Base-by-base conservation (phyloP, 1,139 yeast genomes). In the Debaryomyces sp. region DNA sequence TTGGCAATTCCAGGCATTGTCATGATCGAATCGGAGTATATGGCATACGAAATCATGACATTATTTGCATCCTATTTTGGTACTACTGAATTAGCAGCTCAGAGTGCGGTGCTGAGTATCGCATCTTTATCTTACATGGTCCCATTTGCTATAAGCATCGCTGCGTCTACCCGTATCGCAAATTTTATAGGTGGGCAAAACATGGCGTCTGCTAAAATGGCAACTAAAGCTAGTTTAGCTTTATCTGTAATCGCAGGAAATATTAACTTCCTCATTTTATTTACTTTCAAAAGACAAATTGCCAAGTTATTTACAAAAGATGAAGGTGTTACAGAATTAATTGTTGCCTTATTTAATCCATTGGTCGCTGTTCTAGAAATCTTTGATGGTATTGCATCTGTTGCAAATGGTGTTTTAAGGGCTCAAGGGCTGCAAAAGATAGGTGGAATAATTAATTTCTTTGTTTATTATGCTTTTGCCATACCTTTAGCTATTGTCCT, bases 121-220 rank as follows among this genome's bases (percentile, higher is more conserved):
- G 92, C 94, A 0, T 86, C 95, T 1, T 71, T 91, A 46, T 73
- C 90, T 1, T 91, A 88, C 59, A 91, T 89, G 87, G 77, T 89
- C 12, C 96, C 97, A 12, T 91, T 91, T 73, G 94, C 97, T 0
- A 82, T 89, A 5, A 86, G 96, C 37, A 90, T 90, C 43, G 96
- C 96, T 0, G 78, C 92, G 0, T 85, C 96, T 0, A 90, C 96
- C 0, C 77, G 97, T 67, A 85, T 90, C 44, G 96, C 97, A 38
- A 89, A 87, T 63, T 89, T 87, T 58, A 81, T 91, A 48, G 97
- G 97, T 4, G 95, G 94, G 0, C 84, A 80, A 44, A 84, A 89
- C 57, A 68, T 82, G 3, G 71, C 70, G 24, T 67, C 70, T 0
- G 96, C 96, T 2, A 77, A 81, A 50, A 70, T 79, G 4, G 85